Evolutionary conservation across 192 early-diverging fungal species (phyloP).

Genomic region (Podila epigama): DNA sequence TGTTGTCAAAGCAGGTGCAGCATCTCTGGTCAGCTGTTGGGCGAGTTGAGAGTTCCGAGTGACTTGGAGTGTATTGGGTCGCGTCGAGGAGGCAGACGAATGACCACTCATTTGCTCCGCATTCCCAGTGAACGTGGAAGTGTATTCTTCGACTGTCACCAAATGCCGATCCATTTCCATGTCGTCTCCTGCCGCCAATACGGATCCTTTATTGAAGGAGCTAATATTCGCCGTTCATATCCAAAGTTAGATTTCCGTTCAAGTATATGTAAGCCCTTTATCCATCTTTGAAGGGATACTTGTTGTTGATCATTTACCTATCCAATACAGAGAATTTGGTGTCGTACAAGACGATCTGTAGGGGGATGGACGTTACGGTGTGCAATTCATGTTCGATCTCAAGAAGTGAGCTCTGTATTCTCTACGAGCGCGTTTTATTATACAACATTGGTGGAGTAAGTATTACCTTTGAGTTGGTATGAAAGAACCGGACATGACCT

Average conservation of each 20-base stretch:
- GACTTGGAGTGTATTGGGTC: not conserved
- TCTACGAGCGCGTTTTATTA: no score
- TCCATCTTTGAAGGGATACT: no score
- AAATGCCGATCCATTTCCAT: conserved; percentile 60
- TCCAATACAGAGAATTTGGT: conserved; percentile 54
- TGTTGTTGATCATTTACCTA: conserved; percentile 37
- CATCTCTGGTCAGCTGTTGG: not conserved
- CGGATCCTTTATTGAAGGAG: conserved; percentile 17
- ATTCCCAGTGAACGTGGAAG: conserved; percentile 11
- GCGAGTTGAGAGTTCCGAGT: not conserved
- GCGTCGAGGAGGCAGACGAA: not conserved
- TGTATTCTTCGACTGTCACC: conserved; percentile 52
- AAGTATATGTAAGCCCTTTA: no score
- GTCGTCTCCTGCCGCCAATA: conserved; percentile 51
- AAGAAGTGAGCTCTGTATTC: no score
- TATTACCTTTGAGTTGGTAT: conserved; percentile 43
- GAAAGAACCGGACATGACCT: conserved; percentile 36
- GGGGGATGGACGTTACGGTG: not conserved
- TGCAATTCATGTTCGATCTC: no score
- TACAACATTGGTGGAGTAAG: not conserved
- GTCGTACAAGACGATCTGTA: conserved; percentile 54
- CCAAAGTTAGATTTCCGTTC: no score
- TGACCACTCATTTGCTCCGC: not conserved
- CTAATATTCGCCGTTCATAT: no score
- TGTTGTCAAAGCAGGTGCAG: not conserved